Conservation (phyloP, 2,329 filamentous ascomycete genomes). For the Penicillium paneum region DNA sequence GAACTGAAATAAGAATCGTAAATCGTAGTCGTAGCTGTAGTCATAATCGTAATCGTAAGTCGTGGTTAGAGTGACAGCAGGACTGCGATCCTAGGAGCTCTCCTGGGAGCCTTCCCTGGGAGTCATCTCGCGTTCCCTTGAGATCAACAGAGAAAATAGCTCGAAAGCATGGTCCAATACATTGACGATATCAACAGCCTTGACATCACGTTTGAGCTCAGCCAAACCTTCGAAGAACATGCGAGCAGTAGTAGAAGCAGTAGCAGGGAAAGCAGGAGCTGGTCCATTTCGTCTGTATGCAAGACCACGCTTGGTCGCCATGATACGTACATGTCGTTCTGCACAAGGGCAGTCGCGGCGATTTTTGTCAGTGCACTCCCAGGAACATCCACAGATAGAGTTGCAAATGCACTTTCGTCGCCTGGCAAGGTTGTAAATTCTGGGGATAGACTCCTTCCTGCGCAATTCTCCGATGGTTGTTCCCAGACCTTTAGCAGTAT, state of each 20-base stretch:
- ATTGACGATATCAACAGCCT: conserved; percentile 20
- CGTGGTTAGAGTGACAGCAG: not conserved
- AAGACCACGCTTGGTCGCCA: conserved; percentile 24
- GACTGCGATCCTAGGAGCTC: not conserved
- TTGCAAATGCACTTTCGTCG: conserved; percentile 39
- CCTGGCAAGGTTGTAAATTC: conserved; percentile 28
- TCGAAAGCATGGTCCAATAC: conserved; percentile 26
- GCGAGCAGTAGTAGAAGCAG: conserved; percentile 23
- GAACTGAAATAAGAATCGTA: not conserved
- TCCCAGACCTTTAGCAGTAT: conserved; percentile 36
- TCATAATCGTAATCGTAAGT: not conserved
- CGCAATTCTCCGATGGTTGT: conserved; percentile 36
- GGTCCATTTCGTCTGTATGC: conserved; percentile 1
- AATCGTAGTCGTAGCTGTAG: not conserved
- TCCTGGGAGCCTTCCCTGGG: not conserved
- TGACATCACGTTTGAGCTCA: conserved; percentile 21
- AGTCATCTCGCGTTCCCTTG: conserved; percentile 24
- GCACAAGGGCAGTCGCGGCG: conserved; percentile 37
- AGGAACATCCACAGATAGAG: conserved; percentile 32
- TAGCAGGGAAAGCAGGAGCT: not conserved
- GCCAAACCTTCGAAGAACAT: conserved; percentile 33
- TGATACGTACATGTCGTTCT: conserved; percentile 32
- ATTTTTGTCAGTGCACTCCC: conserved; percentile 32
- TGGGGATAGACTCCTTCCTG: conserved; percentile 22
- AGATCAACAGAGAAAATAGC: conserved; percentile 30